A percentile compares a stretch with the other conserved stretches of the same genome.
Evolutionary conservation across 768 basidiomycete genomes (phyloP).

Genomic region (Epithele typhae): DNA sequence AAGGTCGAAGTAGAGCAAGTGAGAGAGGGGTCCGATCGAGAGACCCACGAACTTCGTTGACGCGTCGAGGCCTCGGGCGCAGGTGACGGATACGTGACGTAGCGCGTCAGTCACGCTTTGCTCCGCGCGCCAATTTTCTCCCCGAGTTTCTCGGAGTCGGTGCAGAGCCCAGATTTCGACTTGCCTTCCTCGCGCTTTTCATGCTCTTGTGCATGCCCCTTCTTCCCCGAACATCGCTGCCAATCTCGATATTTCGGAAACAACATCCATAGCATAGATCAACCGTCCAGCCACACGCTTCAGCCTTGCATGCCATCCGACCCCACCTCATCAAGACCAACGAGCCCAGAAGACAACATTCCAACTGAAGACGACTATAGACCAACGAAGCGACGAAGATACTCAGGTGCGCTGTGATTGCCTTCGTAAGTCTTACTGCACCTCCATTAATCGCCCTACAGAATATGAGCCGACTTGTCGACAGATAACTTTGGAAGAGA

Average conservation of each 20-base stretch:
- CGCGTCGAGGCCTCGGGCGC: not conserved
- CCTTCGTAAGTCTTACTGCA: not conserved
- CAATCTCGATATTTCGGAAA: no score
- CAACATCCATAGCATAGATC: no score
- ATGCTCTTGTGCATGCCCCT: not conserved
- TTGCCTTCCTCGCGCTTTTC: not conserved
- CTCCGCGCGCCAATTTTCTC: no score
- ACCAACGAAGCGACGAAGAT: conserved; percentile 10
- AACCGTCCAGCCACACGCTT: no score
- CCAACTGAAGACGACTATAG: not conserved
- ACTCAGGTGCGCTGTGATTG: not conserved
- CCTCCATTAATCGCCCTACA: not conserved
- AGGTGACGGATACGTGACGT: conserved; percentile 9
- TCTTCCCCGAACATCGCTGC: not conserved
- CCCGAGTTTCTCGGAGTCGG: no score
- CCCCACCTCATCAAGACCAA: no score
- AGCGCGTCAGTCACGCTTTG: conserved; percentile 8
- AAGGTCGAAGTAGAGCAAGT: no score
- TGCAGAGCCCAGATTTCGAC: no score
- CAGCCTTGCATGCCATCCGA: not conserved
- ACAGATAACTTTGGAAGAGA: conserved; percentile 34
- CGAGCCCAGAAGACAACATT: no score
- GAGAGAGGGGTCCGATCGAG: no score
- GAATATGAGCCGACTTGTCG: conserved; percentile 4
- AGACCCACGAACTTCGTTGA: not conserved